Evolutionary conservation across 257 asterid genomes (phyloP).

Genomic region (Primulina eburnea): DNA sequence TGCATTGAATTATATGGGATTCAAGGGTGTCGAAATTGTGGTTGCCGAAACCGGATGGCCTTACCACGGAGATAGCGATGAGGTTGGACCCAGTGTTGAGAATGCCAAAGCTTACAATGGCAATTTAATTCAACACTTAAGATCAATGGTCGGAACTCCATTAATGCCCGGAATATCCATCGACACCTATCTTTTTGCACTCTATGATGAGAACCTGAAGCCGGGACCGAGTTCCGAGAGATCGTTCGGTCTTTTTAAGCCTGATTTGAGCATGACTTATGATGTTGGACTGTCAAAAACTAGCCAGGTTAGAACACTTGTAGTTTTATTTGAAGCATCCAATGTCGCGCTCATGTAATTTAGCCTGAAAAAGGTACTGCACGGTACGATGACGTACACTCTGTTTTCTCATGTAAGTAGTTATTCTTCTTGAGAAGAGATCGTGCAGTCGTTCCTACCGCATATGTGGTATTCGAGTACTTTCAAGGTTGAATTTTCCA

Average conservation of each 20-base stretch:
- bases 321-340: background rate
- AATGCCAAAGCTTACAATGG: conserved; percentile 65
- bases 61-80: conserved; percentile 60
- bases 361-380: no score
- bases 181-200: conserved; percentile 64
- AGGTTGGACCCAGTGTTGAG: conserved; percentile 62
- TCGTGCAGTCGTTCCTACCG: no score
- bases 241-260: conserved; percentile 66
- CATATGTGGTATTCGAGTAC: no score
- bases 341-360: no score
- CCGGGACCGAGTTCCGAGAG: conserved; percentile 72
- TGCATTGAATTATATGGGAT: conserved; percentile 54
- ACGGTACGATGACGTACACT: no score
- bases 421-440: no score
- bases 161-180: conserved; percentile 70
- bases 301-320: conserved; percentile 37
- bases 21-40: conserved; percentile 59
- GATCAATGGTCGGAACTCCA: conserved; percentile 69
- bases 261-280: conserved; percentile 46
- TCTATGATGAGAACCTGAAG: conserved; percentile 66
- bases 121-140: conserved; percentile 54
- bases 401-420: no score
- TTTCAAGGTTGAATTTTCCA: no score
- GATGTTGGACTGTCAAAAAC: conserved; percentile 55
- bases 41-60: conserved; percentile 90